Conservation (phyloP, 257 asterid genomes). For the Solanum sitiens region DNA sequence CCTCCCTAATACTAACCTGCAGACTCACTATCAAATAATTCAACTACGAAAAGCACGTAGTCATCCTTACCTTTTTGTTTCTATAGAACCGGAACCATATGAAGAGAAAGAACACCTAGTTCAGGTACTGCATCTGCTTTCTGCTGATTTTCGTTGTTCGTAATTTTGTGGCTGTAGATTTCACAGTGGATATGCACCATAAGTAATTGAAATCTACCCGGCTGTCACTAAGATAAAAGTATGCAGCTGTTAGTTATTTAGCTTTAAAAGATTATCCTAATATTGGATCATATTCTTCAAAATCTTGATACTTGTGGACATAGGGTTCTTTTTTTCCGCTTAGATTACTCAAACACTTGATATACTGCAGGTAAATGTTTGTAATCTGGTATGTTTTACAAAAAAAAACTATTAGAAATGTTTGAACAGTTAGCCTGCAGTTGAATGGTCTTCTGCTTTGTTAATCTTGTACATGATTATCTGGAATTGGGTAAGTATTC, state of each 20-base stretch:
- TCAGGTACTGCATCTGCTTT: conserved; percentile 41
- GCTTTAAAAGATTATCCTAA: background rate
- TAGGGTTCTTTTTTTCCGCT: conserved; percentile 75
- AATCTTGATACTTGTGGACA: conserved; percentile 60
- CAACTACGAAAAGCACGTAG: conserved; percentile 93
- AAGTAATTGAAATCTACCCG: background rate
- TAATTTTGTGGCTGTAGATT: background rate
- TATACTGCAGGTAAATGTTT: conserved; percentile 55
- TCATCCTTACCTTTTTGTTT: conserved; percentile 91
- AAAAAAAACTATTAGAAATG: too few relatives aligned
- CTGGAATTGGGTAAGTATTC: conserved; percentile 70
- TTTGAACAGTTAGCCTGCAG: too few relatives aligned
- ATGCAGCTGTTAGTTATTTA: background rate
- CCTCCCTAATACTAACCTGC: background rate
- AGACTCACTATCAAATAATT: conserved; percentile 50
- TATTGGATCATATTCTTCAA: conserved; percentile 67
- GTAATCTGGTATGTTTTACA: background rate
- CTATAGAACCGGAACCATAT: conserved; percentile 97
- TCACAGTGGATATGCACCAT: background rate
- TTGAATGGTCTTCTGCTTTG: too few relatives aligned
- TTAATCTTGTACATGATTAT: too few relatives aligned
- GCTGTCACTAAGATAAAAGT: background rate
- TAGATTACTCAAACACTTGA: conserved; percentile 97
- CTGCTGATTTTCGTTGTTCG: background rate
- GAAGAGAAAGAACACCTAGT: conserved; percentile 96